Percentiles rank a stretch among this genome's conserved stretches.
Conservation (phyloP, 306 rosid genomes). For the Begonia peltatifolia region DNA sequence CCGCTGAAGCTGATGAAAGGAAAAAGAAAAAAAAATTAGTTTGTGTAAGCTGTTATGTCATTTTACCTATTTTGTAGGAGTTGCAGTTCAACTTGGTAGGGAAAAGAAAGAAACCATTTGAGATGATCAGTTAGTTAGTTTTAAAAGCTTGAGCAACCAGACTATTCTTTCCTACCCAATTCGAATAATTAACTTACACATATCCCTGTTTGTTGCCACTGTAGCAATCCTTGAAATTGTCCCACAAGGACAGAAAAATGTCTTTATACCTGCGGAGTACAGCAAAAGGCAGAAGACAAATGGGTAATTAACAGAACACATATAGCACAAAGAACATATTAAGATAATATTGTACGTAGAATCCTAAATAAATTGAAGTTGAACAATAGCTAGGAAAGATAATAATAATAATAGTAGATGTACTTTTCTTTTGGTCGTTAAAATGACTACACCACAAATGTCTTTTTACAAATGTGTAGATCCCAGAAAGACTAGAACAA, state of each 20-base stretch:
- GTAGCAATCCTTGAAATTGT: conserved; percentile 81
- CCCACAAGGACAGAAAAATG: conserved; percentile 90
- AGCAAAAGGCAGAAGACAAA: too few species aligned
- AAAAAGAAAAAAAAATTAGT: not conserved
- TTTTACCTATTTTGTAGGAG: not conserved
- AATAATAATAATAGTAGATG: too few species aligned
- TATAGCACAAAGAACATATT: too few species aligned
- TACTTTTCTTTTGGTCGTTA: too few species aligned
- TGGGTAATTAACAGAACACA: too few species aligned
- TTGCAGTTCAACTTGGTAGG: not conserved
- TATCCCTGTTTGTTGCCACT: conserved; percentile 70
- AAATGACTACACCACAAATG: too few species aligned
- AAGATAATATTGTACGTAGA: too few species aligned
- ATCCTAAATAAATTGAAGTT: too few species aligned
- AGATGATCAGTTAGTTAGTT: not conserved
- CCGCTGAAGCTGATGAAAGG: conserved; percentile 53
- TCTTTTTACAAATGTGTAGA: too few species aligned
- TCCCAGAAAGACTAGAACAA: too few species aligned
- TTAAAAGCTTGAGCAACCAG: not conserved
- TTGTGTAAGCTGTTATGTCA: not conserved
- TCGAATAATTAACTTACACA: conserved; percentile 52
- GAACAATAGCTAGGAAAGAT: too few species aligned
- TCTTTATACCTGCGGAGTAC: conserved; percentile 63
- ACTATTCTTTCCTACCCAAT: not conserved
- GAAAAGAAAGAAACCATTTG: not conserved